Evolutionary conservation across 169 alveolate species (phyloP).

Genomic region (Cryptosporidium sp.): DNA sequence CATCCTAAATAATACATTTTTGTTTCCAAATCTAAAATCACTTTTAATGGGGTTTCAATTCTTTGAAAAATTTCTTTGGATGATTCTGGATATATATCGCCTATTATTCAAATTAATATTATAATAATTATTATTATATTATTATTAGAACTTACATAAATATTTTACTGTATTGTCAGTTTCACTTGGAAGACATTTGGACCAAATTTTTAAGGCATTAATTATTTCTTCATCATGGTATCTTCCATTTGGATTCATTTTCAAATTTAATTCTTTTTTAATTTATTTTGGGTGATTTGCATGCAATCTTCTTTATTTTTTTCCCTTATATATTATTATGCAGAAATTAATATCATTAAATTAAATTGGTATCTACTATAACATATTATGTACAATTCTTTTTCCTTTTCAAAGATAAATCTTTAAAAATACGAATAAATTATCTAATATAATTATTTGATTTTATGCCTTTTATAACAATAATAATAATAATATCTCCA

Average conservation of each 20-base stretch:
- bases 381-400: not conserved
- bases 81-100: constrained; percentile 7
- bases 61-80: constrained; percentile 13
- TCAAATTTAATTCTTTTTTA: not conserved
- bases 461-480: not conserved
- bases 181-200: constrained; percentile 51
- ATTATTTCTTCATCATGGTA: constrained; percentile 20
- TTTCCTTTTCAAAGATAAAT: not conserved
- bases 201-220: constrained; percentile 61
- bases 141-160: constrained; percentile 41
- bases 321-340: not conserved
- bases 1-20: constrained; percentile 62
- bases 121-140: not conserved
- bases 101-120: constrained; percentile 10
- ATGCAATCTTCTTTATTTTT: not conserved
- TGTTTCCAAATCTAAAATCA: constrained; percentile 33
- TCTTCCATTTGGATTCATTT: not conserved
- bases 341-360: not conserved
- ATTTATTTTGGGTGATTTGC: not conserved
- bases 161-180: not conserved
- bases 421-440: not conserved
- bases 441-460: no score
- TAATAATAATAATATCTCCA: not conserved
- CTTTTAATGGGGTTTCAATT: constrained; percentile 39
- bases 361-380: not conserved